A percentile compares a stretch with the other conserved stretches of the same genome.
Evolutionary conservation across 1,284 basidiomycete species (phyloP).

Genomic region (Tilletia setariae): DNA sequence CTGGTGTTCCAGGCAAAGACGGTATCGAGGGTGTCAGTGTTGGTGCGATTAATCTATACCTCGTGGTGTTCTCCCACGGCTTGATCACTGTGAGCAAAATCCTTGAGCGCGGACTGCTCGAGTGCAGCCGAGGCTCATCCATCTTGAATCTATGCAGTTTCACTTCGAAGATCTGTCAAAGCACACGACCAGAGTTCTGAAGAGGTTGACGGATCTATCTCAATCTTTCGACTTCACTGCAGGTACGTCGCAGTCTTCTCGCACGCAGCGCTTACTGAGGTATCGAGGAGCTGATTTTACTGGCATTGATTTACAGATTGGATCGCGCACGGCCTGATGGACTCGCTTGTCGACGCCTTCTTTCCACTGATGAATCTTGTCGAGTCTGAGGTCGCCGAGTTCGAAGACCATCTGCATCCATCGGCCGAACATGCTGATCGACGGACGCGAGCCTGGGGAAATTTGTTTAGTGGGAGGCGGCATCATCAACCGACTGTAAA

Average conservation of each 20-base stretch:
- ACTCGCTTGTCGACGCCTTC: conserved; percentile 91
- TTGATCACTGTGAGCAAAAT: conserved; percentile 70
- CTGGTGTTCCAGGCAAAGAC: conserved; percentile 61
- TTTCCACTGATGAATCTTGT: conserved; percentile 81
- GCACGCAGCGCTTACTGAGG: no score
- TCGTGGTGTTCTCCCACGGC: conserved; percentile 85
- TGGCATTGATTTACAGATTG: conserved; percentile 61
- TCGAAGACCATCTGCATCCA: conserved; percentile 61
- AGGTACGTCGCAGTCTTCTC: conserved; percentile 55
- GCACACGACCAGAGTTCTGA: conserved; percentile 75
- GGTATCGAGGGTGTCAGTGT: conserved; percentile 64
- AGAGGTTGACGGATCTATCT: conserved; percentile 60
- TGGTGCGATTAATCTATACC: conserved; percentile 79
- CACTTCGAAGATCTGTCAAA: conserved; percentile 88
- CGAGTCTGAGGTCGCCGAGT: conserved; percentile 73
- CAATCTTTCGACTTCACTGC: conserved; percentile 38
- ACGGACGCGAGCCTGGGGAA: background rate
- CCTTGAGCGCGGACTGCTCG: no score
- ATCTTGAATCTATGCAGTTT: conserved; percentile 66
- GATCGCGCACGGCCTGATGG: conserved; percentile 89
- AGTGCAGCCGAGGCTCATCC: no score
- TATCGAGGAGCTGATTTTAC: no score
- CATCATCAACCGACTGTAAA: background rate
- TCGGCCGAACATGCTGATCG: conserved; percentile 59
- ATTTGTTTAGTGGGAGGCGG: background rate